Base-by-base conservation (phyloP, 768 basidiomycete species). In the Podaxis mareebaensis region DNA sequence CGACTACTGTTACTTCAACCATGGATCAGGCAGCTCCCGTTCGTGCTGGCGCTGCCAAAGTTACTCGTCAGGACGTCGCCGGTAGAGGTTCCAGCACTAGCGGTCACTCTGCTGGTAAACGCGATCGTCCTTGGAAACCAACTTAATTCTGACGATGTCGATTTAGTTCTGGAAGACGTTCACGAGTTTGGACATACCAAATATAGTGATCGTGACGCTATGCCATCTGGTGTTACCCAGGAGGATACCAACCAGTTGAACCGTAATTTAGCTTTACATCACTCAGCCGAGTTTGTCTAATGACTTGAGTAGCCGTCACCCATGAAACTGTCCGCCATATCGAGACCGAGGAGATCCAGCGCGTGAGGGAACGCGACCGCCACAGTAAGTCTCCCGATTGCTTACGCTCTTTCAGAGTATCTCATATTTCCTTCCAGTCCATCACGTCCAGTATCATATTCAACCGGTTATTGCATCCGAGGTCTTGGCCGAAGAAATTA, bases 371-470 rank as follows among this genome's bases (percentile, higher is more conserved):
- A 6, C 68, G 66, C 42, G 75, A 78, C 15, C 72, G 76, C 2
- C 77, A 78, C 53, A 70, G 76, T 77, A 65, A 49, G 76, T 59
- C 24, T 20, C 42, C 58, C 28, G 7, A 10, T 54, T n/a, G 8
- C 39, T 17, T 11, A 33, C 51, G 15, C 22, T 13, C 12, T 26
- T 1, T 22, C 8, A 26, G 28, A 33, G 40, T 24, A 24, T 42
- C 20, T 61, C 30, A 48, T 57, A 4, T 13, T 42, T 22, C 33
- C 33, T 33, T 13, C 3, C 33, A 77, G 77, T 76, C 39, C 78
- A 79, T 64, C 77, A 77, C 40, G 67, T 79, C 12, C 77, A 78
- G 58, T 74, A 79, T 54, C 77, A 79, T 65, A 73, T 71, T 1
- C 75, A 77, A 49, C 78, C 77, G 2, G 67, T 78, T 10, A 60